Conservation (phyloP, 2,329 filamentous ascomycete genomes). For the Monilinia fructicola region DNA sequence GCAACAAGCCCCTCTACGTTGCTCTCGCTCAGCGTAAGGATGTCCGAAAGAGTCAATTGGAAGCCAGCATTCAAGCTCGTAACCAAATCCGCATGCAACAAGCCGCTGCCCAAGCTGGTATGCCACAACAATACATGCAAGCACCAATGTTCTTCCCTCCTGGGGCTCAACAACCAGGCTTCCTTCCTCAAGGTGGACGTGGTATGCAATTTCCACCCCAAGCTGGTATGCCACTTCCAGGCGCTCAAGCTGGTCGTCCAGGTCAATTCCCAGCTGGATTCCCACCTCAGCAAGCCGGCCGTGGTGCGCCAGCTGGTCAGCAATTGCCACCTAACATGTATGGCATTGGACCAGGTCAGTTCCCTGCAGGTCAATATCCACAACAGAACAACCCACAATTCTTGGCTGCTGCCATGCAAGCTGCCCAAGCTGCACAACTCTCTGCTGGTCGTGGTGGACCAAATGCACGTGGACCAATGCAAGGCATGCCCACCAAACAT, state of each 20-base stretch:
- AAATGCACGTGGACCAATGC: slow-evolving; percentile 60
- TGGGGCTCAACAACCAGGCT: slow-evolving; percentile 68
- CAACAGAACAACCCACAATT: slow-evolving; percentile 78
- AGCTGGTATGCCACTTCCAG: slow-evolving; percentile 63
- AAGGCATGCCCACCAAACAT: slow-evolving; percentile 70
- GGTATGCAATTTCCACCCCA: slow-evolving; percentile 65
- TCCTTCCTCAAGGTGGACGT: slow-evolving; percentile 62
- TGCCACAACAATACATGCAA: slow-evolving; percentile 86
- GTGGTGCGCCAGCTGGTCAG: slow-evolving; percentile 78
- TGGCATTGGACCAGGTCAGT: slow-evolving; percentile 69
- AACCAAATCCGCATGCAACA: slow-evolving; percentile 99
- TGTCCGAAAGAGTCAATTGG: slow-evolving; percentile 97
- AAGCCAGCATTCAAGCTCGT: slow-evolving; percentile 98
- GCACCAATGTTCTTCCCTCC: slow-evolving; percentile 90
- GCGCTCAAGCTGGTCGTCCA: slow-evolving; percentile 76
- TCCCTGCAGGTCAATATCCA: slow-evolving; percentile 75
- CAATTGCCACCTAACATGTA: slow-evolving; percentile 88
- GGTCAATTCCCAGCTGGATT: slow-evolving; percentile 82
- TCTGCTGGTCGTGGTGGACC: slow-evolving; percentile 44
- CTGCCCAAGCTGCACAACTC: slow-evolving; percentile 59
- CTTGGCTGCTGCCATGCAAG: slow-evolving; percentile 74
- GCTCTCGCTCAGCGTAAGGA: slow-evolving; percentile 99
- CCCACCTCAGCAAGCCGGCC: slow-evolving; percentile 80
- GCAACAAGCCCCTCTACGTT: slow-evolving; percentile 95
- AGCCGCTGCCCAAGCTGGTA: slow-evolving; percentile 83